Conservation (phyloP, 2,329 filamentous ascomycete genomes). For the Cytospora chrysosperma region DNA sequence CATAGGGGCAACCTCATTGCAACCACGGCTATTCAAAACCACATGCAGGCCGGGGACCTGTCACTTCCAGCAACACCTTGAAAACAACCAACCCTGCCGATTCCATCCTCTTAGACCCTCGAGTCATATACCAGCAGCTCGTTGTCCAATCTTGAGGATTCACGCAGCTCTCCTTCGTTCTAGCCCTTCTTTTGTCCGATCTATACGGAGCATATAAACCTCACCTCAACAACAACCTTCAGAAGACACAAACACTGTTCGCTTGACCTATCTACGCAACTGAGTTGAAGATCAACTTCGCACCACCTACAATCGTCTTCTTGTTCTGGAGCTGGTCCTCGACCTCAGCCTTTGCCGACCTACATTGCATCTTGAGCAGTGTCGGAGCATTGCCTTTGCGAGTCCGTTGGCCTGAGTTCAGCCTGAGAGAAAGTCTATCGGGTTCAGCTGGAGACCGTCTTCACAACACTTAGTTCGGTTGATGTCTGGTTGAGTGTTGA, state of each 20-base stretch:
- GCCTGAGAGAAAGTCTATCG: background rate
- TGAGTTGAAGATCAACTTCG: background rate
- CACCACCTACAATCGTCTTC: constrained; percentile 7
- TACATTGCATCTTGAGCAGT: constrained; percentile 1
- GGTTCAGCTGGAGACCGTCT: constrained; percentile 1
- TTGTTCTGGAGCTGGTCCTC: background rate
- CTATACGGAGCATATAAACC: constrained; percentile 13
- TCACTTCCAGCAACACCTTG: constrained; percentile 39
- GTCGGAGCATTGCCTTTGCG: constrained; percentile 3
- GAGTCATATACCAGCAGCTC: constrained; percentile 23
- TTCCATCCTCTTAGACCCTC: constrained; percentile 37
- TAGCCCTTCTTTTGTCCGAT: constrained; percentile 10
- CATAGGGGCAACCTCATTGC: constrained; percentile 39
- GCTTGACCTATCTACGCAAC: background rate
- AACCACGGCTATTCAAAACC: constrained; percentile 40
- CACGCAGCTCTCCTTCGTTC: background rate
- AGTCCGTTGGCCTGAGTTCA: background rate
- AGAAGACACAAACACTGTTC: background rate
- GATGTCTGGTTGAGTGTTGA: constrained; percentile 1
- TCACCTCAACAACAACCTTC: constrained; percentile 8
- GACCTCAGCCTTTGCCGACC: background rate
- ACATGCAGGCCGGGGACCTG: constrained; percentile 43
- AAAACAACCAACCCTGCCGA: constrained; percentile 42
- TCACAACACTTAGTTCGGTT: background rate
- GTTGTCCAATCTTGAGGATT: constrained; percentile 12